Evolutionary conservation across 371 early-diverging fungal species (phyloP).

Genomic region (Syncephalastrum sp.): DNA sequence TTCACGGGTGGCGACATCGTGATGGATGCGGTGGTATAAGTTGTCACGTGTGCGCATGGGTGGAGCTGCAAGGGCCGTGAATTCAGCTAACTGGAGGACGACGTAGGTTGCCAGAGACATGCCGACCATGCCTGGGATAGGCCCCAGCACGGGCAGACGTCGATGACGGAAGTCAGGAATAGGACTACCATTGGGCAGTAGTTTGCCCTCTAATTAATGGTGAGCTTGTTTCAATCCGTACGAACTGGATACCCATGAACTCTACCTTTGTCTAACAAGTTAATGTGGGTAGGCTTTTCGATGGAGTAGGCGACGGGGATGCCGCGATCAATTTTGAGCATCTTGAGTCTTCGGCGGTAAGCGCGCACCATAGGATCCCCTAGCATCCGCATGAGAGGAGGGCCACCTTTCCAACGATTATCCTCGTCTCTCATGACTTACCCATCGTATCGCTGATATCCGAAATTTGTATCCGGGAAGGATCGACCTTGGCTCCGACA

Average conservation of each 20-base stretch:
- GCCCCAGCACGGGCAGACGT: conserved; percentile 75
- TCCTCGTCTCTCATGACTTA: conserved; percentile 16
- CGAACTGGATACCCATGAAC: too few species aligned
- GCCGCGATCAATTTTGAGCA: conserved; percentile 69
- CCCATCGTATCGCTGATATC: conserved; percentile 87
- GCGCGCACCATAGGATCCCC: conserved; percentile 92
- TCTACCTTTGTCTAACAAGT: conserved; percentile 32
- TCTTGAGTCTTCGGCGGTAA: conserved; percentile 73
- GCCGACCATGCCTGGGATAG: conserved; percentile 92
- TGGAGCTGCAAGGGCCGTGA: conserved; percentile 69
- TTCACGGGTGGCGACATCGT: conserved; percentile 74
- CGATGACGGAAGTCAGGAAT: conserved; percentile 71
- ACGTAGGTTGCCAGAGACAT: conserved; percentile 87
- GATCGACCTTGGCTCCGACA: conserved; percentile 93
- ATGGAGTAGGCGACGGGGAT: conserved; percentile 89
- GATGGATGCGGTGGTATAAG: conserved; percentile 70
- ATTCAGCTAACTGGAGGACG: conserved; percentile 73
- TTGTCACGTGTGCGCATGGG: conserved; percentile 73
- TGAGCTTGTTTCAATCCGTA: too few species aligned
- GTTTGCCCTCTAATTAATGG: too few species aligned
- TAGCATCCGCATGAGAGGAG: conserved; percentile 11
- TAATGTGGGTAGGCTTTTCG: conserved; percentile 77
- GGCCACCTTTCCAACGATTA: neutral
- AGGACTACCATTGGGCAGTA: too few species aligned
- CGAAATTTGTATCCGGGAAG: conserved; percentile 87